Conservation (phyloP, 768 basidiomycete species). For the Pulveroboletus sp. region DNA sequence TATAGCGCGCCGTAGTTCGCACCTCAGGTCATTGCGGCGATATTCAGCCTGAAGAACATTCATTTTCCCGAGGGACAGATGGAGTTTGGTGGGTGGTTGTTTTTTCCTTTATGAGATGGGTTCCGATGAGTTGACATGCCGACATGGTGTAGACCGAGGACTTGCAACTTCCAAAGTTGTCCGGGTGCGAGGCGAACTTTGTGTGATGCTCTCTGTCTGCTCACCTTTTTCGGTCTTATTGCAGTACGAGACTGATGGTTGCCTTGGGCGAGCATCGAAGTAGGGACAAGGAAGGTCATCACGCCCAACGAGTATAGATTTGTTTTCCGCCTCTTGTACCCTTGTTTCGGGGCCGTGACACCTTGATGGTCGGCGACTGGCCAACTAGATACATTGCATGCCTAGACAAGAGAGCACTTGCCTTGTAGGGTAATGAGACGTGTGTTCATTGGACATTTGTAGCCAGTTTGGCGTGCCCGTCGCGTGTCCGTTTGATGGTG, state of each 20-base stretch:
- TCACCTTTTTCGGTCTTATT: not conserved
- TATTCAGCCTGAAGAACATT: slow-evolving; percentile 43
- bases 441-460: too few species aligned
- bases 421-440: too few species aligned
- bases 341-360: not conserved
- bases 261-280: slow-evolving; percentile 9
- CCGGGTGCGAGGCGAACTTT: slow-evolving; percentile 9
- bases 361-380: not conserved
- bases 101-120: not conserved
- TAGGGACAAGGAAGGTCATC: not conserved
- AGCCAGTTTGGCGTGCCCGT: too few species aligned
- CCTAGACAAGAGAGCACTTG: too few species aligned
- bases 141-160: slow-evolving; percentile 4
- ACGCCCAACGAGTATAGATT: slow-evolving; percentile 2
- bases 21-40: slow-evolving; percentile 38
- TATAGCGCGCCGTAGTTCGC: slow-evolving; percentile 32
- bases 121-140: not conserved
- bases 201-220: not conserved
- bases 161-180: slow-evolving; percentile 17
- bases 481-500: too few species aligned
- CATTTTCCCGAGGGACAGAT: not conserved
- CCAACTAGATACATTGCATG: not conserved
- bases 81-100: slow-evolving; percentile 9
- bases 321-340: not conserved
- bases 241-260: slow-evolving; percentile 6